Percentiles rank a stretch among this genome's conserved stretches.
Evolutionary conservation across 2,329 filamentous ascomycete genomes (phyloP).

Genomic region (Pseudofabraea citricarpa): DNA sequence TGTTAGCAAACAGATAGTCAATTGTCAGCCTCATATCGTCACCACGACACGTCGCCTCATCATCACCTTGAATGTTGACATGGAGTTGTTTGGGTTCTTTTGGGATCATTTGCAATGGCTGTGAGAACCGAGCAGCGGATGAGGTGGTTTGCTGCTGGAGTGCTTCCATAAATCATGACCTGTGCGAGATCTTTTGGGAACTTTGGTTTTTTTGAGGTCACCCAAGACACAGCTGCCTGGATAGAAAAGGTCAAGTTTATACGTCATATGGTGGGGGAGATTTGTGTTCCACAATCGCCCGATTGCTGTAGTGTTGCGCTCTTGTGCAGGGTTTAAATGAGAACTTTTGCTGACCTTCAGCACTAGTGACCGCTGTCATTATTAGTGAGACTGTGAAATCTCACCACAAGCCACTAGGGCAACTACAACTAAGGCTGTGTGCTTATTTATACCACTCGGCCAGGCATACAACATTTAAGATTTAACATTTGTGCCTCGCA

Average conservation of each 20-base stretch:
- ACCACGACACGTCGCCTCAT: neutral
- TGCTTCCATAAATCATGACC: no score
- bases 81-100: neutral
- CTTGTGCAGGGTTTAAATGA: neutral
- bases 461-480: neutral
- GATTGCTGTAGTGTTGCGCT: neutral
- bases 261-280: no score
- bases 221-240: neutral
- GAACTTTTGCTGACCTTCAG: neutral
- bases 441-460: neutral
- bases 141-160: no score
- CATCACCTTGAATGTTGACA: neutral
- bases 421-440: no score
- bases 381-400: no score
- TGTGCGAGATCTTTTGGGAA: neutral
- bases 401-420: no score
- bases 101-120: neutral
- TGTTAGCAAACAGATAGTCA: neutral
- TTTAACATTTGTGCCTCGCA: neutral
- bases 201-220: neutral
- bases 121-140: no score
- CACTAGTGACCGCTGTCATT: neutral
- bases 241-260: neutral
- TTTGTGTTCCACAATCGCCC: neutral
- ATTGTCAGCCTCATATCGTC: neutral